Conservation (phyloP, 305 asterid species). For the Fraxinus xanthoxyloides region DNA sequence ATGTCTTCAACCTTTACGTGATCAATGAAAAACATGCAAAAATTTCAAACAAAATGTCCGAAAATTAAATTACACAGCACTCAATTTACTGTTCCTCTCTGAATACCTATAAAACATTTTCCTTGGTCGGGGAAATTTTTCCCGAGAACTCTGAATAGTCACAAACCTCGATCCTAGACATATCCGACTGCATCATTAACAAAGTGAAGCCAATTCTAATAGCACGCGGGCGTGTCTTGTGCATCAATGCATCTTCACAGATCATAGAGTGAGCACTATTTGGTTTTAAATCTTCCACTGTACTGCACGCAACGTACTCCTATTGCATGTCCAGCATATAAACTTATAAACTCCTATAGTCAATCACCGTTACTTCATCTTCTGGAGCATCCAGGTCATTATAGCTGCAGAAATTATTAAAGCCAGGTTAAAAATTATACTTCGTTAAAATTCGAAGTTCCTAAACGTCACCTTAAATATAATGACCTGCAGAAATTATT, state of each 20-base stretch:
- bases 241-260: slow-evolving; percentile 16
- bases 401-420: slow-evolving; percentile 57
- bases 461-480: neutral
- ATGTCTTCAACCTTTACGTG: neutral
- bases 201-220: neutral
- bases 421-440: slow-evolving; percentile 19
- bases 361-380: slow-evolving; percentile 96
- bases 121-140: neutral
- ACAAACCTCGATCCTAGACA: neutral
- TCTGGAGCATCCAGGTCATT: slow-evolving; percentile 99
- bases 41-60: neutral
- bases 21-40: neutral
- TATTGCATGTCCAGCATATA: neutral
- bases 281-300: neutral
- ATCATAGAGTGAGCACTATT: neutral
- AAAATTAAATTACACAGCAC: neutral
- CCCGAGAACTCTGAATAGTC: neutral
- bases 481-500: too few relatives aligned
- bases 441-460: neutral
- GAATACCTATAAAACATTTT: neutral
- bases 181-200: neutral
- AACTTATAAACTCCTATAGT: slow-evolving; percentile 83
- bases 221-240: neutral
- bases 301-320: neutral
- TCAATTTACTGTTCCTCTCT: neutral